Evolutionary conservation across 2,329 filamentous ascomycete genomes (phyloP).

Genomic region (Atkinsonella texensis): DNA sequence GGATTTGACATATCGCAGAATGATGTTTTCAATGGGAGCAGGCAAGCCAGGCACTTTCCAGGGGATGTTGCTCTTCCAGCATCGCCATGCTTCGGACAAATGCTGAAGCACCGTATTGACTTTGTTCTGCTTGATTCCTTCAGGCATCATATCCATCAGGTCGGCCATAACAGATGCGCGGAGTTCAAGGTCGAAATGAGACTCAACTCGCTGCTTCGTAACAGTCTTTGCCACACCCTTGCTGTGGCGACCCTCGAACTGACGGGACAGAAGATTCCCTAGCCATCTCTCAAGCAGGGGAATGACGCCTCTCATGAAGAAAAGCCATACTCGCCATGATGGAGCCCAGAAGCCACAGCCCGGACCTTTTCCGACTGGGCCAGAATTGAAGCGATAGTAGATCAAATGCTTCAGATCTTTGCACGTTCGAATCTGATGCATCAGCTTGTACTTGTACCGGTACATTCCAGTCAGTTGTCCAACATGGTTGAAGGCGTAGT

Average conservation of each 20-base stretch:
- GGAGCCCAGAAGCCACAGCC: slow-evolving; percentile 99
- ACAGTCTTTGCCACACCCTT: slow-evolving; percentile 99
- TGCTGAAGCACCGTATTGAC: slow-evolving; percentile 97
- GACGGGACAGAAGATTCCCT: slow-evolving; percentile 87
- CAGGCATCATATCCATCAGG: slow-evolving; percentile 99
- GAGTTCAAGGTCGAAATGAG: slow-evolving; percentile 93
- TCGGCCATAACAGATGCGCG: slow-evolving; percentile 98
- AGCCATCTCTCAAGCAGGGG: slow-evolving; percentile 94
- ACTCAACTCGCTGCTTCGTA: slow-evolving; percentile 97
- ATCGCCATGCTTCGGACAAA: slow-evolving; percentile 95
- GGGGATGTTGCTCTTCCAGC: slow-evolving; percentile 99
- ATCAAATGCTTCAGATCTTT: slow-evolving; percentile 99
- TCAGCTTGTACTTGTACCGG: slow-evolving; percentile 99
- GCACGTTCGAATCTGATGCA: slow-evolving; percentile 98
- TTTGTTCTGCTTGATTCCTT: slow-evolving; percentile 99
- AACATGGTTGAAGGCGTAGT: slow-evolving; percentile 99
- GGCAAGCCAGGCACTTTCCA: slow-evolving; percentile 98
- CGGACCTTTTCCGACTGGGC: slow-evolving; percentile 90
- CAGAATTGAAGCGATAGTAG: slow-evolving; percentile 97
- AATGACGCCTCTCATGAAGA: slow-evolving; percentile 98
- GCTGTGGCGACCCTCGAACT: slow-evolving; percentile 96
- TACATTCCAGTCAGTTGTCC: slow-evolving; percentile 99
- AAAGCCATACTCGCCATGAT: slow-evolving; percentile 96
- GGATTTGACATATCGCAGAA: slow-evolving; percentile 94
- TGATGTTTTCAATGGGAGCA: slow-evolving; percentile 97